These are phyloP conservation scores for Camillea tinctor DNA, from an alignment of 2,329 filamentous ascomycete genomes.

Conservation along the genomic window DNA sequence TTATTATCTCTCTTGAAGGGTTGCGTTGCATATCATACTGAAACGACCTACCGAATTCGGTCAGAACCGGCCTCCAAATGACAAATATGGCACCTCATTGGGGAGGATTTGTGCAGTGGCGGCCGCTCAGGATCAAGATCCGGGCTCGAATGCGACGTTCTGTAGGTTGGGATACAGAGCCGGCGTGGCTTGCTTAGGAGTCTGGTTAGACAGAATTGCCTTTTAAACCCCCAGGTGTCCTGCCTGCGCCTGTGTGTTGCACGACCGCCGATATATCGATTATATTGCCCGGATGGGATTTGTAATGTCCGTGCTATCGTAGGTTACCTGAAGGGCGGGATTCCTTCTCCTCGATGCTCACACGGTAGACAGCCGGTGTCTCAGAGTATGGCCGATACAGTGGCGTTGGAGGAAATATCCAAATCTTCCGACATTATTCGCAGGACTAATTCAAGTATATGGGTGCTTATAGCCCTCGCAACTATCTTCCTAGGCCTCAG, in stretches of 20 bases:
- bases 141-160: not conserved
- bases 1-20: no score
- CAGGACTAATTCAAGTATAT: not conserved
- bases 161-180: not conserved
- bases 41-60: not conserved
- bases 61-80: not conserved
- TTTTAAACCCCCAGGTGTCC: not conserved
- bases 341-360: not conserved
- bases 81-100: not conserved
- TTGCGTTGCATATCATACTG: no score
- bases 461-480: slow-evolving; percentile 12
- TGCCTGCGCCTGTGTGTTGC: not conserved
- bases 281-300: not conserved
- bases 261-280: not conserved
- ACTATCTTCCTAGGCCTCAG: slow-evolving; percentile 11
- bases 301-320: not conserved
- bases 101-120: not conserved
- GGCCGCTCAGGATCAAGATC: not conserved
- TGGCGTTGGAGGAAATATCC: not conserved
- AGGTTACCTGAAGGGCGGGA: not conserved
- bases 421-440: not conserved
- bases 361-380: not conserved
- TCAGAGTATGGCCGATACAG: not conserved
- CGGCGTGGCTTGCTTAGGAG: not conserved
- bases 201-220: no score